Conservation (phyloP, 2,329 filamentous ascomycete species). For the Thermoascus crustaceus region DNA sequence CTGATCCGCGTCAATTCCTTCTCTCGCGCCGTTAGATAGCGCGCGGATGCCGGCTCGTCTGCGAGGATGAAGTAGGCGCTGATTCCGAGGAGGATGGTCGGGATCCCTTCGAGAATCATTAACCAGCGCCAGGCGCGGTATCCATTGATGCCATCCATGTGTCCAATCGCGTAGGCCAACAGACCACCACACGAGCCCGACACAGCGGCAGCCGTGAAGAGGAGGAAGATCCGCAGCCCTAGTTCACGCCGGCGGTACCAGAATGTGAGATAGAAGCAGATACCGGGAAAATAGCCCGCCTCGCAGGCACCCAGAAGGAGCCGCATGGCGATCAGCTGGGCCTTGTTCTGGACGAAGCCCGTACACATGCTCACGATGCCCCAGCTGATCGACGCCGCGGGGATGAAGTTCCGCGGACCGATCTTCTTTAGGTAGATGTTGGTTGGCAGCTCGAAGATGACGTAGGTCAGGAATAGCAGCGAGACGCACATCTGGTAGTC, state of each 20-base stretch:
- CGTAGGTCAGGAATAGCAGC: constrained; percentile 1
- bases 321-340: constrained; percentile 8
- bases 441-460: background rate
- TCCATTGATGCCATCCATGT: constrained; percentile 2
- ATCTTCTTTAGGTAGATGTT: background rate
- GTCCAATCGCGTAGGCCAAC: constrained; percentile 3
- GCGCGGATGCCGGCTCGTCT: constrained; percentile 22
- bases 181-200: constrained; percentile 3
- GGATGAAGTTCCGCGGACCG: background rate
- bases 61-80: constrained; percentile 26
- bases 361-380: background rate
- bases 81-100: constrained; percentile 6
- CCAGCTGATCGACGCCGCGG: background rate
- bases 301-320: constrained; percentile 12
- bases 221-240: constrained; percentile 22
- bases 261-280: constrained; percentile 27
- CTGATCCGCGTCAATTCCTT: constrained; percentile 6
- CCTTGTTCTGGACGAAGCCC: background rate
- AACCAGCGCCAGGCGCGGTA: constrained; percentile 4
- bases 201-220: constrained; percentile 19
- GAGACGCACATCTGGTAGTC: constrained; percentile 2
- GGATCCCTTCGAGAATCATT: constrained; percentile 23
- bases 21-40: constrained; percentile 22
- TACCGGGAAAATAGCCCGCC: constrained; percentile 14
- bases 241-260: constrained; percentile 30